Evolutionary conservation across 2,329 filamentous ascomycete species (phyloP).

Genomic region (Alternaria triticina): DNA sequence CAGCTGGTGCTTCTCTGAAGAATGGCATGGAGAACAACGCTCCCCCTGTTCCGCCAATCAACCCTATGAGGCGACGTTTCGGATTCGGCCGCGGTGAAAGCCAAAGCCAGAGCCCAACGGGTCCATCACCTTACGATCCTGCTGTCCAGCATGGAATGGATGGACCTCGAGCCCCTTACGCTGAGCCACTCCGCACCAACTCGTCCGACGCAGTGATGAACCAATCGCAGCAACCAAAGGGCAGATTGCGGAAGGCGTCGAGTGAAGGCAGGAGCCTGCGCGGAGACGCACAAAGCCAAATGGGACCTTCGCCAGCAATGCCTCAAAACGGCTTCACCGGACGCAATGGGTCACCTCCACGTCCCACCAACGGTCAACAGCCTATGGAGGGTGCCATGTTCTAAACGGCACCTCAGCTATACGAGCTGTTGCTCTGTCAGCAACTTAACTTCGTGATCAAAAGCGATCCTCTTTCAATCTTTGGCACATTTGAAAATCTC

Average conservation of each 20-base stretch:
- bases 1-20: constrained; percentile 60
- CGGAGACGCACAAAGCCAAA: constrained; percentile 45
- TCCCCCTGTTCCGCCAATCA: constrained; percentile 64
- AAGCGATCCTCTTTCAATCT: constrained; percentile 6
- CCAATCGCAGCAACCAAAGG: constrained; percentile 43
- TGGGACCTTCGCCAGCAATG: constrained; percentile 35
- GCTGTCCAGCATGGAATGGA: constrained; percentile 44
- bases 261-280: constrained; percentile 59
- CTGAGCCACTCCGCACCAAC: constrained; percentile 48
- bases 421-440: not conserved
- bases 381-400: constrained; percentile 48
- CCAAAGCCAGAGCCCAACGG: constrained; percentile 41
- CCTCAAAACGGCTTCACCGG: constrained; percentile 31
- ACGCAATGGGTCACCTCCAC: constrained; percentile 41
- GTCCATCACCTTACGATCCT: constrained; percentile 39
- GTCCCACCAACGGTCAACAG: constrained; percentile 35
- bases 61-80: constrained; percentile 63
- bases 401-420: constrained; percentile 12
- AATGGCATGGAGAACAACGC: constrained; percentile 53
- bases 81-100: constrained; percentile 49
- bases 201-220: constrained; percentile 54
- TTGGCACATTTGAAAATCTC: not conserved
- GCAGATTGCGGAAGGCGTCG: constrained; percentile 55
- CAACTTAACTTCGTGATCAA: constrained; percentile 2
- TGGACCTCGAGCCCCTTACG: constrained; percentile 40